Conservation (phyloP, 2,329 filamentous ascomycete species). For the Penicillium sp. region DNA sequence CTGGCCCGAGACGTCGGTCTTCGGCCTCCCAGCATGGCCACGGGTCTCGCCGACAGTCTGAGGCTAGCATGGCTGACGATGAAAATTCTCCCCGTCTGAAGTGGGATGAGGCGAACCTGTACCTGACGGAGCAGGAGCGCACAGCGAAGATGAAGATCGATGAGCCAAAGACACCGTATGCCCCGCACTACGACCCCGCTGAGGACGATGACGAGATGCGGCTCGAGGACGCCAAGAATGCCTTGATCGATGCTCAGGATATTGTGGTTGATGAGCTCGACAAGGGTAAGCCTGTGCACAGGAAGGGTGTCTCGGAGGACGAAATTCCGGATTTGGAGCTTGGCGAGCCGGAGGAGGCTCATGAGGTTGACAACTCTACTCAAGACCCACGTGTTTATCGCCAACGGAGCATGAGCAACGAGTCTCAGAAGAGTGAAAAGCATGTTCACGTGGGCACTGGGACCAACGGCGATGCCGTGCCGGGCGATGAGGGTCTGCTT, state of each 20-base stretch:
- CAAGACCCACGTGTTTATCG: slow-evolving; percentile 48
- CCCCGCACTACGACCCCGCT: slow-evolving; percentile 82
- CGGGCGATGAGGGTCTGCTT: slow-evolving; percentile 50
- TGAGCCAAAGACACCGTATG: slow-evolving; percentile 97
- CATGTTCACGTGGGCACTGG: slow-evolving; percentile 73
- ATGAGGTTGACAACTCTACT: slow-evolving; percentile 40
- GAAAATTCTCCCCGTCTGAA: slow-evolving; percentile 75
- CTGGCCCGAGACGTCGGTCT: slow-evolving; percentile 79
- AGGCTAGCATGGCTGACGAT: slow-evolving; percentile 54
- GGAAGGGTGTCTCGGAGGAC: slow-evolving; percentile 57
- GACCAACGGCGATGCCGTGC: slow-evolving; percentile 35
- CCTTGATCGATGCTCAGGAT: slow-evolving; percentile 66
- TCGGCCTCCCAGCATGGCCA: slow-evolving; percentile 69
- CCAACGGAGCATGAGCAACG: slow-evolving; percentile 42
- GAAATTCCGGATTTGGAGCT: slow-evolving; percentile 91
- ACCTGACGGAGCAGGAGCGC: slow-evolving; percentile 94
- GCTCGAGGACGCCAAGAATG: slow-evolving; percentile 31
- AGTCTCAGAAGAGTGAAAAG: slow-evolving; percentile 58
- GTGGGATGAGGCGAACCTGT: slow-evolving; percentile 98
- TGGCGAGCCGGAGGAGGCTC: slow-evolving; percentile 81
- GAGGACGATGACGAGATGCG: slow-evolving; percentile 75
- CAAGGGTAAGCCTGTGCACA: slow-evolving; percentile 37
- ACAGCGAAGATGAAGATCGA: slow-evolving; percentile 98
- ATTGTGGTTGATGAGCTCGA: slow-evolving; percentile 69
- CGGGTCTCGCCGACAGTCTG: slow-evolving; percentile 69